Evolutionary conservation across 176 grass and related monocot genomes (phyloP), one percentile per base, ranked within the genome.

Genomic region (Paspalum vaginatum): DNA sequence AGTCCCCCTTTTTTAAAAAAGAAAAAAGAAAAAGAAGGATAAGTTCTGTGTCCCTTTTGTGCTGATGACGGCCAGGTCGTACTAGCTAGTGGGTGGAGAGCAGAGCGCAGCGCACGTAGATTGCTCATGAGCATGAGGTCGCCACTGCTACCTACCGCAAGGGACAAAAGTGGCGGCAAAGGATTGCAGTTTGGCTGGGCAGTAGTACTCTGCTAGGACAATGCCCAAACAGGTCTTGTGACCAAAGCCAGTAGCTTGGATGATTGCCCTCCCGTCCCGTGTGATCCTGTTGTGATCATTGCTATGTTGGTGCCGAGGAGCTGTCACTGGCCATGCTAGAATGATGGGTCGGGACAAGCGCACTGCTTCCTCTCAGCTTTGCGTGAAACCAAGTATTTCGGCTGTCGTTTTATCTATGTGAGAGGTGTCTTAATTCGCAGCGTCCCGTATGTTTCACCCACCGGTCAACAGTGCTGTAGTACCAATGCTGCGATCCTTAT

Each of bases 241-340:
- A 88, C 46, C 43, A 50, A 65, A 68, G 51, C 25, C n/a, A 54
- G 32, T 74, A 78, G 73, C 75, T 79, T 79, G 68, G 61, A 78
- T 48, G 17, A 87, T 70, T 70, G 41, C 21, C 60, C 50, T 26
- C n/a, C 59, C 56, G 38, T 25, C 25, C 71, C 56, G 22, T 54
- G 50, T 54, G 50, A 39, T 54, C 6, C 32, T 32, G 32, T 53
- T 20, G 18, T 18, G 22, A 82, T 56, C 48, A 49, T 20, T 64
- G 65, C 15, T 54, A 5, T 26, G 38, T 47, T 55, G 65, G 57
- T 48, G 39, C 8, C 4, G 38, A 38, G 40, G 54, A 40, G 21
- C 64, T 51, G 76, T 40, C 58, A 56, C 38, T 38, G 44, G 21
- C 18, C 32, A 12, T 13, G 9, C 69, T 14, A 55, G 54, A 64